Percentiles rank a stretch among this genome's conserved stretches.
phyloP scores from a whole-genome alignment of 495 filamentous ascomycete species.

The Trichoderma reesei region DNA sequence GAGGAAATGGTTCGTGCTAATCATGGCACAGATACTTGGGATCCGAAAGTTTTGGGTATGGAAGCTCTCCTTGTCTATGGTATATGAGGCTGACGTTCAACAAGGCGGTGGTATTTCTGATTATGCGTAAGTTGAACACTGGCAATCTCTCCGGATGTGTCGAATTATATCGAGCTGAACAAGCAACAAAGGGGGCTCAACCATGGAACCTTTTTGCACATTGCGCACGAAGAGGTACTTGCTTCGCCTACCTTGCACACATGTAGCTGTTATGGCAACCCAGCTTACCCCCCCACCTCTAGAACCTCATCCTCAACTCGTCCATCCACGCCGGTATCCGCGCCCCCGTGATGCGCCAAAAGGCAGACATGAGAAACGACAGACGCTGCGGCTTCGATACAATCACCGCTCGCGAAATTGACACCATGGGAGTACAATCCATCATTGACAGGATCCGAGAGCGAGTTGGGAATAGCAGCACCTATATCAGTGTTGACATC shows the following conservation, averaged over 20 bases:
- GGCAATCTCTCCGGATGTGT: not conserved
- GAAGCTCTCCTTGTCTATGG: not conserved
- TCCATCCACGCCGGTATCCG: slow-evolving; percentile 82
- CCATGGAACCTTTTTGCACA: slow-evolving; percentile 61
- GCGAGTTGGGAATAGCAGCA: slow-evolving; percentile 61
- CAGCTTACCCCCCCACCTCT: slow-evolving; percentile 21
- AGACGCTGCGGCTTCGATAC: slow-evolving; percentile 73
- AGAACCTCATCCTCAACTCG: slow-evolving; percentile 71
- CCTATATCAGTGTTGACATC: slow-evolving; percentile 83
- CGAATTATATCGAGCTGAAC: no score
- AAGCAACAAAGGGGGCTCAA: slow-evolving; percentile 51
- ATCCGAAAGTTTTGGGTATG: slow-evolving; percentile 44
- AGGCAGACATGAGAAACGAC: slow-evolving; percentile 71
- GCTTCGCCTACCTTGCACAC: not conserved
- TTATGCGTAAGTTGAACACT: slow-evolving; percentile 26
- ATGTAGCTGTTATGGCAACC: not conserved
- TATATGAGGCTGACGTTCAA: not conserved
- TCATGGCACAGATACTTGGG: slow-evolving; percentile 60
- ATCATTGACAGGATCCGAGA: slow-evolving; percentile 68
- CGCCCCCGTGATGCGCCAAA: slow-evolving; percentile 57
- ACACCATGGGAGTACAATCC: slow-evolving; percentile 59
- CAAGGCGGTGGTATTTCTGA: slow-evolving; percentile 30
- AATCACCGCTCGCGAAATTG: slow-evolving; percentile 74
- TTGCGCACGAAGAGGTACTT: slow-evolving; percentile 33
- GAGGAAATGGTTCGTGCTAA: slow-evolving; percentile 11